Conservation (phyloP, 352 stramenopile genomes). For the Pythium aristosporum region DNA sequence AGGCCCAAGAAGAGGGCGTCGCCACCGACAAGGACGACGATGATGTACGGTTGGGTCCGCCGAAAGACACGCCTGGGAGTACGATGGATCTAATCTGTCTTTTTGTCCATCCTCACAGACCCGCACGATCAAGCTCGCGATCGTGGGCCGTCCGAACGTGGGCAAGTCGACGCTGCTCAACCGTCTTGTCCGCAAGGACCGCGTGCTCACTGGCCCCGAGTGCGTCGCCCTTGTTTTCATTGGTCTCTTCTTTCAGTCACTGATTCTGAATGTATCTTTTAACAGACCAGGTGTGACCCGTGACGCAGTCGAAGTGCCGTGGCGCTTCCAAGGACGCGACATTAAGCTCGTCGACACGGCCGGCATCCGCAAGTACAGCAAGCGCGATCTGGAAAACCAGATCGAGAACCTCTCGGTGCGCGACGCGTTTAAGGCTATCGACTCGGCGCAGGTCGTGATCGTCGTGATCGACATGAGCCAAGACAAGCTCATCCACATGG, state of each 20-base stretch:
- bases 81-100: not conserved
- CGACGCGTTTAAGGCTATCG: constrained; percentile 77
- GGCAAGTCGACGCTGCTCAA: constrained; percentile 84
- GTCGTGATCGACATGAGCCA: constrained; percentile 85
- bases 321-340: constrained; percentile 64
- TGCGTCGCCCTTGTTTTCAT: constrained; percentile 10
- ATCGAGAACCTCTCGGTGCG: constrained; percentile 85
- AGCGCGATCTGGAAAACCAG: constrained; percentile 79
- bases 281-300: constrained; percentile 75
- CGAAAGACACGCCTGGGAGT: too few relatives aligned
- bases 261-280: not conserved
- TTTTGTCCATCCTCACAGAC: constrained; percentile 28
- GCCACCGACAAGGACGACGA: constrained; percentile 41
- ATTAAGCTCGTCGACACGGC: constrained; percentile 85
- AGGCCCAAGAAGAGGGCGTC: constrained; percentile 19
- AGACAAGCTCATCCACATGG: constrained; percentile 83
- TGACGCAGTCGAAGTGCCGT: constrained; percentile 80
- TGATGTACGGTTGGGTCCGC: constrained; percentile 40
- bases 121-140: constrained; percentile 72
- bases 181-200: constrained; percentile 77
- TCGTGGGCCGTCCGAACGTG: constrained; percentile 78
- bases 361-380: constrained; percentile 82
- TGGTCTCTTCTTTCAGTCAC: not conserved
- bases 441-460: constrained; percentile 76
- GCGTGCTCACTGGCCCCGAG: constrained; percentile 80